Evolutionary conservation across 2,329 filamentous ascomycete genomes (phyloP).

Genomic region (Pestalotiopsis sp.): DNA sequence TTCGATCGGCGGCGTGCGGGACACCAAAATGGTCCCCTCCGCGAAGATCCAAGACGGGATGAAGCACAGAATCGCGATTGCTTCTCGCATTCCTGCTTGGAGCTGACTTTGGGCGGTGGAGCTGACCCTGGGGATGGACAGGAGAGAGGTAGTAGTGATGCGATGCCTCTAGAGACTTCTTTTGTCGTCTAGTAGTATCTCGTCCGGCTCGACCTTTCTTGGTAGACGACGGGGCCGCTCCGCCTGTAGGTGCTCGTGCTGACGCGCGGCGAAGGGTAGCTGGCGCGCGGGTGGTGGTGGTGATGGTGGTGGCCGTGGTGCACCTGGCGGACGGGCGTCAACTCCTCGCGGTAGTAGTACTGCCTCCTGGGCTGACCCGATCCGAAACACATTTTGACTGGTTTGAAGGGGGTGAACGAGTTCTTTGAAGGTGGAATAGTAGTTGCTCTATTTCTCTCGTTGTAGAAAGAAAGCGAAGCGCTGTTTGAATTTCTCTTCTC

Average conservation of each 20-base stretch:
- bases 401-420: neutral
- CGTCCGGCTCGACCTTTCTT: conserved; percentile 35
- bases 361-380: conserved; percentile 40
- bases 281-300: conserved; percentile 15
- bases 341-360: conserved; percentile 60
- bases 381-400: conserved; percentile 51
- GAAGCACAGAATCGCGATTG: too few species aligned
- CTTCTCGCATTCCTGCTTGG: too few species aligned
- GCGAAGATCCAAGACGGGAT: too few species aligned
- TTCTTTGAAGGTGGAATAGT: conserved; percentile 3
- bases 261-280: conserved; percentile 36
- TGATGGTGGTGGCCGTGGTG: conserved; percentile 25
- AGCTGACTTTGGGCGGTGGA: too few species aligned
- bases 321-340: conserved; percentile 46
- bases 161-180: too few species aligned
- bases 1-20: too few species aligned
- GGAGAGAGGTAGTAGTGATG: too few species aligned
- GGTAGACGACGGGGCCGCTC: conserved; percentile 40
- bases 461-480: neutral
- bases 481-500: neutral
- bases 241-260: conserved; percentile 38
- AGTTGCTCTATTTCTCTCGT: conserved; percentile 3
- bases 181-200: conserved; percentile 26
- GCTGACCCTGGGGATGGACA: too few species aligned
- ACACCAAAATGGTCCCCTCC: too few species aligned